Base-by-base conservation (phyloP, 371 early-diverging fungal species). In the Mortierella sp. region DNA sequence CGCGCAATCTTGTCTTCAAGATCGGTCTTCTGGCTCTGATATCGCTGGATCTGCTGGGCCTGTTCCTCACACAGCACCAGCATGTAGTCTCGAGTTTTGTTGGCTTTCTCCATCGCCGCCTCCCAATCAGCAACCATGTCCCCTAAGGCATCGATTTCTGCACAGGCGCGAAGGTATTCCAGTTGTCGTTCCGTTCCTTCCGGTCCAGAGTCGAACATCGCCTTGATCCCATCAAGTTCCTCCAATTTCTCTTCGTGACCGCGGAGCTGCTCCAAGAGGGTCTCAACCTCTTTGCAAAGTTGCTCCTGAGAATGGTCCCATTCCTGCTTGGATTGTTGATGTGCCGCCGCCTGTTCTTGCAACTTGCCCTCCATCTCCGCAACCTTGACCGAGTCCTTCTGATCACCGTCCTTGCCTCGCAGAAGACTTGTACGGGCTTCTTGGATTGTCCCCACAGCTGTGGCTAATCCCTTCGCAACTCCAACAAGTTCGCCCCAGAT, bases 1-100 rank as follows among this genome's bases (percentile, higher is more conserved):
- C 60, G 55, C 10, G n/a, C 55, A 10, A 76, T 26, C 63, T 81
- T 80, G 13, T 76, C 75, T 47, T 75, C 72, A 28, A 72, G 45
- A 19, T 54, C 47, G 11, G 24, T 45, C 34, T 63, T 70, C 13
- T 76, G 70, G n/a, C 26, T 45, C 13, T 77, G 47, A 26, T 73
- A 45, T n/a, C 38, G 19, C 28, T 45, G 48, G 31, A 78, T 63
- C 21, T 48, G 24, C 28, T 63, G 71, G 11, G 63, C 58, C 72
- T 74, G 58, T 6, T 63, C 75, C 34, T 79, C 83, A 14, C 50
- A 47, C 13, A 55, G 47, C 8, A 16, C 28, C 45, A 26, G 21
- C 72, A 76, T 50, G 1, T 74, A 45, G 13, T 79, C 74, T 11
- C 54, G 57, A 28, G 52, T 63, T 3, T 26, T 73, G 47, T 55